A percentile compares a stretch with the other conserved stretches of the same genome.
phyloP scores from a whole-genome alignment of 2,329 filamentous ascomycete species.

The Ustulina deusta region DNA sequence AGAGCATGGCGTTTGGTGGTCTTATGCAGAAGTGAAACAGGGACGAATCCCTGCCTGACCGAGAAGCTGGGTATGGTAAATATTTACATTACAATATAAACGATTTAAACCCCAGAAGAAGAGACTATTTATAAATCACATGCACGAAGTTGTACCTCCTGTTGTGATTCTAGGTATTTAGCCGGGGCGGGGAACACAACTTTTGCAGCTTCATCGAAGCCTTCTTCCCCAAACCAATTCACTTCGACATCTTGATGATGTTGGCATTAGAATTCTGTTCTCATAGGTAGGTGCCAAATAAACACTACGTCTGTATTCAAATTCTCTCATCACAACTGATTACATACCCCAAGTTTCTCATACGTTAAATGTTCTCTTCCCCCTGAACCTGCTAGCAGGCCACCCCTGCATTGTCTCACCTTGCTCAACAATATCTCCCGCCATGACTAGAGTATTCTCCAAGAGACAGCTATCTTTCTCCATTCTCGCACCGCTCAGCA shows the following conservation, averaged over 20 bases:
- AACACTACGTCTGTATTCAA: background rate
- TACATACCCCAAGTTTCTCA: background rate
- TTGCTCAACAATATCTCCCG: slow-evolving; percentile 65
- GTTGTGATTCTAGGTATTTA: too few relatives aligned
- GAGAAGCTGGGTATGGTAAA: background rate
- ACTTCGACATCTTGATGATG: too few relatives aligned
- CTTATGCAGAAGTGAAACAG: background rate
- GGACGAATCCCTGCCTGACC: background rate
- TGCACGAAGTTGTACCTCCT: background rate
- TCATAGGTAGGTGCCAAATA: background rate
- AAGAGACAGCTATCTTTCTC: slow-evolving; percentile 64
- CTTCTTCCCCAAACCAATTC: too few relatives aligned
- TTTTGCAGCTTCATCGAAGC: too few relatives aligned
- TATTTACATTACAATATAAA: background rate
- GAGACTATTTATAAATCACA: background rate
- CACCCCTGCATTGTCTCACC: slow-evolving; percentile 66
- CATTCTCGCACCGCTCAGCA: slow-evolving; percentile 67
- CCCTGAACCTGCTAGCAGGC: slow-evolving; percentile 55
- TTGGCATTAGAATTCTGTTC: too few relatives aligned
- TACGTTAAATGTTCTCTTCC: background rate
- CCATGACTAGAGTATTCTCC: slow-evolving; percentile 69
- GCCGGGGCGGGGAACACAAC: too few relatives aligned
- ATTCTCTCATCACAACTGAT: background rate
- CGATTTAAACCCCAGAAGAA: background rate
- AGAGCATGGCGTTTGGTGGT: slow-evolving; percentile 11